phyloP scores from a whole-genome alignment of 1,139 yeast genomes.

The Yamadazyma kanchanaburiensis region DNA sequence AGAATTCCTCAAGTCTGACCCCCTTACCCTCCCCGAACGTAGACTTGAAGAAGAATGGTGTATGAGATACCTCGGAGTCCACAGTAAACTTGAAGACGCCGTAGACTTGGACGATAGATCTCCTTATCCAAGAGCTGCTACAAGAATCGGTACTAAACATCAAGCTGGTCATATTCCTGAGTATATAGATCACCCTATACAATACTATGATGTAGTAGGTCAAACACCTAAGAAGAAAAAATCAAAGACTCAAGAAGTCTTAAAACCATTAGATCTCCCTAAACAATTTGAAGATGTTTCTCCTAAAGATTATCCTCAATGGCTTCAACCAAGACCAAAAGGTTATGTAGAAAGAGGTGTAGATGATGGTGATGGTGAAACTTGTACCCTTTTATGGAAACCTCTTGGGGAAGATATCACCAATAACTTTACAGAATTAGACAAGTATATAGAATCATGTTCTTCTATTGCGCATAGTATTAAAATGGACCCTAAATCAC shows the following conservation, averaged over 20 bases:
- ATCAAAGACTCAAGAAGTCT: constrained; percentile 12
- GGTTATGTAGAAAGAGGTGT: constrained; percentile 89
- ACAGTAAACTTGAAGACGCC: constrained; percentile 74
- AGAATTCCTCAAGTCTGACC: constrained; percentile 47
- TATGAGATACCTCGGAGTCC: constrained; percentile 75
- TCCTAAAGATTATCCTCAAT: constrained; percentile 57
- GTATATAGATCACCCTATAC: constrained; percentile 63
- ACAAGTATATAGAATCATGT: constrained; percentile 54
- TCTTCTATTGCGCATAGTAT: constrained; percentile 53
- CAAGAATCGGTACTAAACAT: constrained; percentile 71
- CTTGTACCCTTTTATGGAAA: constrained; percentile 71
- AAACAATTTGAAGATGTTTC: constrained; percentile 37
- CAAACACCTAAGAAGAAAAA: constrained; percentile 11
- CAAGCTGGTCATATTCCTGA: constrained; percentile 69
- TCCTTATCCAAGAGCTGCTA: constrained; percentile 80
- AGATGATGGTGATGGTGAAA: constrained; percentile 50
- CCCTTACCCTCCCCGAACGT: constrained; percentile 42
- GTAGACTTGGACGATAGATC: constrained; percentile 72
- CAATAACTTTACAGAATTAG: constrained; percentile 38
- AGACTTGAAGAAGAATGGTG: constrained; percentile 71
- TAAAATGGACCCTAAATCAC: constrained; percentile 47
- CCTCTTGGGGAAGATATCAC: constrained; percentile 32
- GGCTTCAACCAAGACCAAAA: constrained; percentile 76
- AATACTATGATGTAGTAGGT: constrained; percentile 55
- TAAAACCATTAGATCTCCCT: constrained; percentile 30